These are phyloP conservation scores for Liquidambar formosana DNA, from an alignment of 164 flowering plant species.

Conservation along the genomic window DNA sequence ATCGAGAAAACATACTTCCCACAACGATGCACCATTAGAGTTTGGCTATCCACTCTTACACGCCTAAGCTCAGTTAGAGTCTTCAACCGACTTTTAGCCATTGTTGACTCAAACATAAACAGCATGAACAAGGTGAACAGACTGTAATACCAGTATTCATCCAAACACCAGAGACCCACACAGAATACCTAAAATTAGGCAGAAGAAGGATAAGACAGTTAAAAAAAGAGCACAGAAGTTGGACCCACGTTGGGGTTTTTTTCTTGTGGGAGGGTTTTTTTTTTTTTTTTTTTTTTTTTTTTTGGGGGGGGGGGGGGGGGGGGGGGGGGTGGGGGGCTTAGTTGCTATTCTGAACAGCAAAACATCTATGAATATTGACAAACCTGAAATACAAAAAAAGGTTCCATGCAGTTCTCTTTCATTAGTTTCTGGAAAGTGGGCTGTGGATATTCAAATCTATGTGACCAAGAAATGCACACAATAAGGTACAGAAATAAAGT, in stretches of 20 bases:
- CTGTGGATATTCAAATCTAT: conserved; percentile 96
- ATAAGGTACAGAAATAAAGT: neutral
- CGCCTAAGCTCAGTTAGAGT: conserved; percentile 94
- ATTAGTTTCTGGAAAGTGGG: conserved; percentile 95
- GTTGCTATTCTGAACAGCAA: neutral
- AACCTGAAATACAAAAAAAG: conserved; percentile 98
- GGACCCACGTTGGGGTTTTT: too few species aligned
- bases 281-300: too few species aligned
- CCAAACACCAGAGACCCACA: conserved; percentile 99
- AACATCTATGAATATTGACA: neutral
- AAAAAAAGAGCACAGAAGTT: neutral
- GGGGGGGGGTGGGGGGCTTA: too few species aligned
- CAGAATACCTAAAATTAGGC: conserved; percentile 72
- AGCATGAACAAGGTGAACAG: conserved; percentile 96
- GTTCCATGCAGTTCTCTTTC: conserved; percentile 99
- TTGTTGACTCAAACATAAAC: conserved; percentile 97
- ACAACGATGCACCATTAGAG: conserved; percentile 87
- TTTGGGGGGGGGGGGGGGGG: too few species aligned
- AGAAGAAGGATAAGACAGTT: conserved; percentile 6
- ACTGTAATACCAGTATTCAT: conserved; percentile 99
- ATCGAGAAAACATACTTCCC: conserved; percentile 71
- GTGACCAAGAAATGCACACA: conserved; percentile 5
- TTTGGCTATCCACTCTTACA: conserved; percentile 89
- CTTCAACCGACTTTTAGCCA: conserved; percentile 95
- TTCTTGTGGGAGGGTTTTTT: too few species aligned